Evolutionary conservation across 805 yeast species (phyloP).

Genomic region (Spathaspora gorwiae): DNA sequence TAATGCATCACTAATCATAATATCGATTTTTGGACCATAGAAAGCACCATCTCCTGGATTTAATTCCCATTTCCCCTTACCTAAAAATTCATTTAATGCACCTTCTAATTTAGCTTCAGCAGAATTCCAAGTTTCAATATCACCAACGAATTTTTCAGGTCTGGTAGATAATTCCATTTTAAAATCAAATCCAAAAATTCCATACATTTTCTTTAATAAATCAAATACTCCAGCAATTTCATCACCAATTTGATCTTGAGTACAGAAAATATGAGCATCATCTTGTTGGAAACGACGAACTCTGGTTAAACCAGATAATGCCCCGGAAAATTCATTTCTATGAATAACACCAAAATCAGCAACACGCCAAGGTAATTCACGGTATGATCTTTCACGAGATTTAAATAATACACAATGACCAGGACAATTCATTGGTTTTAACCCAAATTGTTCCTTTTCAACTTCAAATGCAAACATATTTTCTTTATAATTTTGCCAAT

Average conservation of each 20-base stretch:
- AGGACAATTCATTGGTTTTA: conserved; percentile 92
- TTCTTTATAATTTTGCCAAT: conserved; percentile 96
- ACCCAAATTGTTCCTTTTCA: conserved; percentile 91
- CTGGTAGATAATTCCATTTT: conserved; percentile 96
- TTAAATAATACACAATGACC: conserved; percentile 93
- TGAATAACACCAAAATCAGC: conserved; percentile 97
- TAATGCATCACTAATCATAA: conserved; percentile 90
- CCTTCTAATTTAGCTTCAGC: conserved; percentile 84
- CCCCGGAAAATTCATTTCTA: conserved; percentile 95
- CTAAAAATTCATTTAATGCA: conserved; percentile 72
- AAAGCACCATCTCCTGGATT: conserved; percentile 98
- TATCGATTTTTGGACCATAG: conserved; percentile 94
- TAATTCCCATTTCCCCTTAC: conserved; percentile 86
- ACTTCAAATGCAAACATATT: conserved; percentile 96
- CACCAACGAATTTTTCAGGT: conserved; percentile 96
- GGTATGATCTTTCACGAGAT: conserved; percentile 88
- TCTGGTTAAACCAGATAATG: conserved; percentile 84
- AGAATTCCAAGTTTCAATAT: conserved; percentile 84
- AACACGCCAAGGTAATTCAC: conserved; percentile 98
- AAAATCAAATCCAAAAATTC: conserved; percentile 90
- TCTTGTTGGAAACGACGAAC: conserved; percentile 99
- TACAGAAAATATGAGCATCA: conserved; percentile 97
- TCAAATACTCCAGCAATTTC: conserved; percentile 85
- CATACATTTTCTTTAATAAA: conserved; percentile 80
- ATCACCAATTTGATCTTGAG: conserved; percentile 79